Evolutionary conservation across 768 basidiomycete genomes (phyloP), one percentile per base, ranked within the genome.

Genomic region (Porphyrellus cyaneotinctus): DNA sequence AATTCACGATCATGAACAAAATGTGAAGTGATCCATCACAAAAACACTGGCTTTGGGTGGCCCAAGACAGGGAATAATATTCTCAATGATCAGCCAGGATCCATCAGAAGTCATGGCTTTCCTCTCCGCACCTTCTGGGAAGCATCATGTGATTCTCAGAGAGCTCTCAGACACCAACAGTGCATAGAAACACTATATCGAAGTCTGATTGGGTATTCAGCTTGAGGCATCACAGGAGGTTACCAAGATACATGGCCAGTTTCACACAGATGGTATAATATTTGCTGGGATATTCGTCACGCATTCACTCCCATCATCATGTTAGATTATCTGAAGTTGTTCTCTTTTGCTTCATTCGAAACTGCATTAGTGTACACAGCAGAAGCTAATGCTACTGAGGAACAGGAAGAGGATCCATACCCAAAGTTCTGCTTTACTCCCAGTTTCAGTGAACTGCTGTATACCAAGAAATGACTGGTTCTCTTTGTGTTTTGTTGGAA

Each of bases 221-320:
- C 63, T 83, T 1, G 74, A 79, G 45, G 71, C 69, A 0, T 77
- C 75, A 0, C 59, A 78, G 28, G 81, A 87, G 32, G 83, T 87
- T 17, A 80, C 83, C 1, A 76, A 81, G 24, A 59, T 61, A 5
- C 84, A 87, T 52, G 80, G 77, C 0, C 72, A 75, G 11, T 87
- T 85, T 57, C 84, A 84, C 58, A 70, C 77, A 5, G 85, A 88
- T 57, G 83, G 86, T 83, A 53, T 52, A 1, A 6, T 18, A 64
- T 46, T 31, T 17, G 14, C 3, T 20, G 9, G 9, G 24, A 13
- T 22, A 8, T 28, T 35, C 10, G 6, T 35, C 36, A 9, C 15
- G 5, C 23, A 6, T 39, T 57, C 26, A 57, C 20, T 1, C 13
- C 20, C 8, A 47, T 24, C 18, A 35, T 24, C 13, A 38, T 22